Base-by-base conservation (phyloP, 257 asterid genomes). In the Solanum medicagineum region DNA sequence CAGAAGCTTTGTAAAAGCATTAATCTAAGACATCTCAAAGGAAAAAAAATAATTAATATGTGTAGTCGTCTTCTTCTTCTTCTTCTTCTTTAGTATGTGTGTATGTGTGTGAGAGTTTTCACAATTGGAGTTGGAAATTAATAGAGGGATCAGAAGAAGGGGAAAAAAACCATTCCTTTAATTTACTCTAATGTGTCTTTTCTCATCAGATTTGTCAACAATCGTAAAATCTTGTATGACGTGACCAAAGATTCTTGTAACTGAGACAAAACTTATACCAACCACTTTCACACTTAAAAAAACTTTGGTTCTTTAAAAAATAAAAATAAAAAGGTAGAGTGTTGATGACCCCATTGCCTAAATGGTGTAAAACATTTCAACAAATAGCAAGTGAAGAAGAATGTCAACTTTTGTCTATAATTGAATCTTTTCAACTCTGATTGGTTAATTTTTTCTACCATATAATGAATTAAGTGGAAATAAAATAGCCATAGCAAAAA, bases 241-340 rank as follows among this genome's bases (percentile, higher is more conserved):
- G 92, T 89, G 93, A 91, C 89, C 87, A 92, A 93, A 95, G 93
- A 92, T 95, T 93, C 93, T 92, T 88, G 87, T 51, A 87, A 66
- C 88, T 62, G 80, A 84, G 81, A 88, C 80, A 85, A 86, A 89
- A 89, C 87, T 85, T 86, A 81, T 83, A 44, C 80, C 85, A 87
- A 86, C 86, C 87, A 84, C 82, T 51, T 81, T 12, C 49, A 36
- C 79, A 79, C 42, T 32, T 66, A 84, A 54, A 22, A 83, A 69
- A 8, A 45, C 53, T 84, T 53, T 69, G 55, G 45, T 69, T 44
- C 60, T 45, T 62, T 15, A 66, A 68, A 66, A 53, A 83, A 26
- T 60, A 13, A n/a, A 26, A 40, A 36, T 42, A 62, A 59, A 59
- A 59, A 81, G 66, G 79, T 63, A 81, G 85, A 86, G 86, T 83